phyloP scores from a whole-genome alignment of 805 yeast species.

The Yamadazyma sp. region DNA sequence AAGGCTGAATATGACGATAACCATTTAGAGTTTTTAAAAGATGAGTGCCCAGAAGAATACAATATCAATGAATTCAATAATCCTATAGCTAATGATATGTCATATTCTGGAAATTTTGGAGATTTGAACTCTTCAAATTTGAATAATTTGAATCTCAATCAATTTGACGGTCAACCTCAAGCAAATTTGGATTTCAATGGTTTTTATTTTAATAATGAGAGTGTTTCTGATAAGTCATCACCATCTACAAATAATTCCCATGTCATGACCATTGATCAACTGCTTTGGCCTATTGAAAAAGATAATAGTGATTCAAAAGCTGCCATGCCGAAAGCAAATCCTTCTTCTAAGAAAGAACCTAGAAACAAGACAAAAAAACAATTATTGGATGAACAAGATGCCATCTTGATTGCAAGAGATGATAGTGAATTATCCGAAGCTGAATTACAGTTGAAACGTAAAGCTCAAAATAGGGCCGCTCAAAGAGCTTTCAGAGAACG shows the following conservation, averaged over 20 bases:
- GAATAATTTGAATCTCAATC: conserved; percentile 2
- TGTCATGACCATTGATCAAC: conserved; percentile 3
- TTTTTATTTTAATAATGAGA: not conserved
- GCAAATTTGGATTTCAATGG: no score
- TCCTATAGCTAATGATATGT: no score
- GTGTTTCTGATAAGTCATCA: conserved; percentile 11
- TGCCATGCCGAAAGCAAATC: not conserved
- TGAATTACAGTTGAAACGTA: conserved; percentile 53
- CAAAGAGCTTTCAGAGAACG: conserved; percentile 85
- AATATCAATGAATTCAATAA: no score
- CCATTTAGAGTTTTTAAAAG: conserved; percentile 1
- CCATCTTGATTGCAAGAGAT: conserved; percentile 32
- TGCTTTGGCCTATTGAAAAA: conserved; percentile 1
- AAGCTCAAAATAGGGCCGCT: conserved; percentile 82
- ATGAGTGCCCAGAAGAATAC: conserved; percentile 1
- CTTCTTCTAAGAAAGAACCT: not conserved
- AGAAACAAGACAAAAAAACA: conserved; percentile 23
- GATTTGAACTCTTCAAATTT: not conserved
- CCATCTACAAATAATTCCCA: conserved; percentile 12
- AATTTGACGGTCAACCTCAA: no score
- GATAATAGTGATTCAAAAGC: not conserved
- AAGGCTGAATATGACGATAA: conserved; percentile 1
- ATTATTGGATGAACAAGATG: conserved; percentile 34
- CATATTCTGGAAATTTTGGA: not conserved
- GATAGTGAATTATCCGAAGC: conserved; percentile 37